Percentiles rank a stretch among this genome's conserved stretches.
Conservation (phyloP, 441 rosid species). For the Heliophila coronopifolia region DNA sequence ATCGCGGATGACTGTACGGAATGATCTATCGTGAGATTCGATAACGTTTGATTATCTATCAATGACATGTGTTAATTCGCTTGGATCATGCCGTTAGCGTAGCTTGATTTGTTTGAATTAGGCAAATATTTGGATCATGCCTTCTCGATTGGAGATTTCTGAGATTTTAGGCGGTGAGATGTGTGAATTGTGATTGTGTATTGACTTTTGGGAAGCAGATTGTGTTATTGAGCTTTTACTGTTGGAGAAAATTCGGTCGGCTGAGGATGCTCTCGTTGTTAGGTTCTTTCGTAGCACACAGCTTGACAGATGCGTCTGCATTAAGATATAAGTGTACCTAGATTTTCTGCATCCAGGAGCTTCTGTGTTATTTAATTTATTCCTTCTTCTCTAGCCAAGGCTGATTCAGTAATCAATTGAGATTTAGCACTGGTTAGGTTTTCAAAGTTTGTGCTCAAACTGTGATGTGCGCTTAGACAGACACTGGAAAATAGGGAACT, state of each 20-base stretch:
- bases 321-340: background rate
- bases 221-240: background rate
- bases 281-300: conserved; percentile 8
- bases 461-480: background rate
- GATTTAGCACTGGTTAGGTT: background rate
- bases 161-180: background rate
- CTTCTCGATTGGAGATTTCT: background rate
- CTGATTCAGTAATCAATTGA: background rate
- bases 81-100: conserved; percentile 7
- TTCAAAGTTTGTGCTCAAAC: background rate
- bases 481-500: too few species aligned
- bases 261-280: background rate
- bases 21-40: conserved; percentile 8
- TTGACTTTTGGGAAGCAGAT: conserved; percentile 12
- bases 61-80: conserved; percentile 13
- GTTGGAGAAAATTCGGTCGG: background rate
- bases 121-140: too few species aligned
- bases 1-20: background rate
- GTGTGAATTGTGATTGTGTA: background rate
- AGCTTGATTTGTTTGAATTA: background rate
- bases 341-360: too few species aligned
- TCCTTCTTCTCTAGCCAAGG: background rate
- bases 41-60: conserved; percentile 7
- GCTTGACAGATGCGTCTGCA: background rate
- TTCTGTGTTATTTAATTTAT: background rate